Evolutionary conservation across 768 basidiomycete genomes (phyloP).

Genomic region (Imleria badia): DNA sequence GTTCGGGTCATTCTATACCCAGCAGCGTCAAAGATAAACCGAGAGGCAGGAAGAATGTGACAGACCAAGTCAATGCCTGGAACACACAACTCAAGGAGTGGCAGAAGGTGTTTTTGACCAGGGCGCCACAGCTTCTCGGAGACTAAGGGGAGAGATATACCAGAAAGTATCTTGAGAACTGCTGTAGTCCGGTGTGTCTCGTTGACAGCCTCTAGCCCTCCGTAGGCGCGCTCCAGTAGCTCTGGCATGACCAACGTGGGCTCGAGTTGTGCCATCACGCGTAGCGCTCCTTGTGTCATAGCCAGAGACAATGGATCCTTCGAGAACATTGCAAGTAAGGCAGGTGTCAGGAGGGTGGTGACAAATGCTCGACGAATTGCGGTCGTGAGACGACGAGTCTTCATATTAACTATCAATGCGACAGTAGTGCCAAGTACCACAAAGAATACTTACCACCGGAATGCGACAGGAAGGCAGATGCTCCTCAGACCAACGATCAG

Average conservation of each 20-base stretch:
- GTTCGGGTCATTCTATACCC: constrained; percentile 66
- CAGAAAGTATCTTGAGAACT: constrained; percentile 80
- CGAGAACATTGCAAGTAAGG: constrained; percentile 87
- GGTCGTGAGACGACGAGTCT: constrained; percentile 78
- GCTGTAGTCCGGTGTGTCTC: constrained; percentile 96
- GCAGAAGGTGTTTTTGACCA: constrained; percentile 86
- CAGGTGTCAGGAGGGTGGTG: constrained; percentile 76
- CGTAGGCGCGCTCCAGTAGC: constrained; percentile 85
- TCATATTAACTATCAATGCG: not conserved
- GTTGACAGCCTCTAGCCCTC: constrained; percentile 89
- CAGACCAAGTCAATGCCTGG: constrained; percentile 89
- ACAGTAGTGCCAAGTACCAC: not conserved
- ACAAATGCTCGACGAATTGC: constrained; percentile 83
- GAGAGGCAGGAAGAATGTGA: not conserved
- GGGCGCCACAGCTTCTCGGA: constrained; percentile 77
- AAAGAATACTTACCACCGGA: constrained; percentile 49
- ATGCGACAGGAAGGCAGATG: constrained; percentile 75
- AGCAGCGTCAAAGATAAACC: not conserved
- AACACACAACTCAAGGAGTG: constrained; percentile 82
- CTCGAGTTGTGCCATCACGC: constrained; percentile 75
- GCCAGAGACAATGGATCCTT: constrained; percentile 80
- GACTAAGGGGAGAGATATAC: constrained; percentile 72
- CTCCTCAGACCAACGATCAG: constrained; percentile 78
- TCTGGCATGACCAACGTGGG: constrained; percentile 88
- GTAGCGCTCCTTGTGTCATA: constrained; percentile 79